Base-by-base conservation (phyloP, 208 protist genomes). In the Naegleria lovaniensis region DNA sequence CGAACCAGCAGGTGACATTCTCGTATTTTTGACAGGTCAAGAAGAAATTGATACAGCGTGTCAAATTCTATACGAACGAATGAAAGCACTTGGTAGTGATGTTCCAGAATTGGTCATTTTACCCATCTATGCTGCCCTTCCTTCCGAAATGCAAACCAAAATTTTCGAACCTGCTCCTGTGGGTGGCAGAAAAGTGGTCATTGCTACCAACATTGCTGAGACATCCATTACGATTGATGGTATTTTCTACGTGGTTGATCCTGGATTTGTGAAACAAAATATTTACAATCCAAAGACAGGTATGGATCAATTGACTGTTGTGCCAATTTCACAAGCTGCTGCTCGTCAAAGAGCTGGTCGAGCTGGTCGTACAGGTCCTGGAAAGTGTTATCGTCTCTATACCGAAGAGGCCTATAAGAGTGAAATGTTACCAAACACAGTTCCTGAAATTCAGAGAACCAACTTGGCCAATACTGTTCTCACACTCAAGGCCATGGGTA, bases 151-250 rank as follows among this genome's bases (percentile, higher is more conserved):
- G 95, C 99, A 99, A 96, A 96, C 95, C 19, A 93, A 94, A n/a
- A 99, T 99, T 87, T 99, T 99, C 95, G 96, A 99, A 91, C 94
- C 95, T n/a, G 96, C 98, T 11, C 96, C 96, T 52, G 90, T 93
- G 11, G 93, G 95, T 85, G 94, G 91, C 3, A 94, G 98, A 79
- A 99, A 99, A 93, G 94, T 98, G 33, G 97, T 99, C 43, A 95
- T 99, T 51, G 98, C 98, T 0, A 99, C 99, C 39, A 99, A 99
- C 94, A 99, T 99, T 93, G 99, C 99, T 52, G 99, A 99, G 91
- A 99, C 99, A 4, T 99, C 98, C 52, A 96, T 99, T 89, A 99
- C 99, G 0, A 99, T 99, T 91, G 98, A 99, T 93, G 99, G 98
- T 87, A 97, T 99, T 51, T 97, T 97, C 41, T 99, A 99, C 93